phyloP scores from a whole-genome alignment of 805 yeast species.

The Yarrowia sp. region DNA sequence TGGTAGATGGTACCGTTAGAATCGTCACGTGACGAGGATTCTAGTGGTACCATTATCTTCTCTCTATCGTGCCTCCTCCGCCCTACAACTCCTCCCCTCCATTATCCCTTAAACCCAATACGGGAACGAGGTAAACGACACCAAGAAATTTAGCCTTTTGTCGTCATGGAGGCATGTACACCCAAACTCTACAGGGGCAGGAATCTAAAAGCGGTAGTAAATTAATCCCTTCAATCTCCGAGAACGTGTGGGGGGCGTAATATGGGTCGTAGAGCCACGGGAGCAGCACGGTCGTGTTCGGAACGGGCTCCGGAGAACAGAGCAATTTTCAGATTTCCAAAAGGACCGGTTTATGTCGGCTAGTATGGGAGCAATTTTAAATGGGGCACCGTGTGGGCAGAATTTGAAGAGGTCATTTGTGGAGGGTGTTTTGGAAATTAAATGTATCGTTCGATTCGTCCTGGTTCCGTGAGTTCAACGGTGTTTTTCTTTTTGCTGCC shows the following conservation, averaged over 20 bases:
- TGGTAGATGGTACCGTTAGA: no score
- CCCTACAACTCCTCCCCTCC: not conserved
- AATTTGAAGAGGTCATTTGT: no score
- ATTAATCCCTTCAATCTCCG: constrained; percentile 4
- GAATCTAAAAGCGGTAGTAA: constrained; percentile 10
- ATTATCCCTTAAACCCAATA: not conserved
- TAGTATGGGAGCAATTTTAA: constrained; percentile 9
- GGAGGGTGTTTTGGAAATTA: no score
- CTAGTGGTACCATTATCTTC: not conserved
- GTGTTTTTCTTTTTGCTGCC: not conserved
- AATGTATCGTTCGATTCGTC: not conserved
- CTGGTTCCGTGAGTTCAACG: not conserved
- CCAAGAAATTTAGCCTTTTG: not conserved
- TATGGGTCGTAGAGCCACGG: not conserved
- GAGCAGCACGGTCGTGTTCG: not conserved
- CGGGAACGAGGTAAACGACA: constrained; percentile 13
- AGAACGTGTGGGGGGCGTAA: not conserved
- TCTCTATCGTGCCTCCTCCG: not conserved
- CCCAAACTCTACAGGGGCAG: constrained; percentile 11
- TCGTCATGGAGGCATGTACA: constrained; percentile 8
- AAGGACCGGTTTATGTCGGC: not conserved
- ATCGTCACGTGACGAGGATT: not conserved
- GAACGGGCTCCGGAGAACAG: not conserved
- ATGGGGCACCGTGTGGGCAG: no score
- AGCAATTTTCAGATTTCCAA: not conserved